These are phyloP conservation scores for Adiantum capillusveneris DNA, from an alignment of 75 land plant genomes.

Conservation along the genomic window DNA sequence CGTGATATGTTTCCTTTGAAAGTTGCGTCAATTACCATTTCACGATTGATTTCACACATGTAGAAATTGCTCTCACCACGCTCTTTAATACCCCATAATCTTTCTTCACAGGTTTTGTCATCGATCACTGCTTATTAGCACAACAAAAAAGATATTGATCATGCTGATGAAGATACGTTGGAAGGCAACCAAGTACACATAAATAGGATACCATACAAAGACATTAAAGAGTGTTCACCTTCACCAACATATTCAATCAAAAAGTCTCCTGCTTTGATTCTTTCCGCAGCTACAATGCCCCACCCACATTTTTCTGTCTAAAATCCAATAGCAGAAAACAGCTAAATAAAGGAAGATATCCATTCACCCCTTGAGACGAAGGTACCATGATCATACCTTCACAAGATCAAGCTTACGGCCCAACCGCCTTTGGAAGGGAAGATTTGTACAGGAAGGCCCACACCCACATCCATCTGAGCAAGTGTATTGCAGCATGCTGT, in stretches of 20 bases:
- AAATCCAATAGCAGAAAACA: constrained; percentile 1
- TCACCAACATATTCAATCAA: constrained; percentile 95
- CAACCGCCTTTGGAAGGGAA: constrained; percentile 72
- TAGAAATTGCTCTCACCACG: constrained; percentile 87
- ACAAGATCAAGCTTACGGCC: constrained; percentile 65
- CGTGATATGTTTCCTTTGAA: constrained; percentile 86
- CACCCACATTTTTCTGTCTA: constrained; percentile 94
- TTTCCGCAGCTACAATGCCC: constrained; percentile 80
- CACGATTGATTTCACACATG: constrained; percentile 76
- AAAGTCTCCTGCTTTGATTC: constrained; percentile 76
- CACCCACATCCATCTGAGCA: constrained; percentile 82
- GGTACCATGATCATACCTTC: constrained; percentile 33
- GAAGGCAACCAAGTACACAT: not conserved
- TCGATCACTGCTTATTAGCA: constrained; percentile 68
- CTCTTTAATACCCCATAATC: constrained; percentile 93
- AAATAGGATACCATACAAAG: not conserved
- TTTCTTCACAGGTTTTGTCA: constrained; percentile 91
- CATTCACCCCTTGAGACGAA: not conserved
- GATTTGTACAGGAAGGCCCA: constrained; percentile 63
- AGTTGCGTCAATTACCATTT: constrained; percentile 96
- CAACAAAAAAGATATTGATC: constrained; percentile 5
- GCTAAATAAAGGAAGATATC: not conserved
- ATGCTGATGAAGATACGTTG: not conserved
- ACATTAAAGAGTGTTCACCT: constrained; percentile 35
- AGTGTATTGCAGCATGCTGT: constrained; percentile 76